A percentile compares a stretch with the other conserved stretches of the same genome.
phyloP scores from a whole-genome alignment of 306 rosid genomes.

The Lathyrus sativus region DNA sequence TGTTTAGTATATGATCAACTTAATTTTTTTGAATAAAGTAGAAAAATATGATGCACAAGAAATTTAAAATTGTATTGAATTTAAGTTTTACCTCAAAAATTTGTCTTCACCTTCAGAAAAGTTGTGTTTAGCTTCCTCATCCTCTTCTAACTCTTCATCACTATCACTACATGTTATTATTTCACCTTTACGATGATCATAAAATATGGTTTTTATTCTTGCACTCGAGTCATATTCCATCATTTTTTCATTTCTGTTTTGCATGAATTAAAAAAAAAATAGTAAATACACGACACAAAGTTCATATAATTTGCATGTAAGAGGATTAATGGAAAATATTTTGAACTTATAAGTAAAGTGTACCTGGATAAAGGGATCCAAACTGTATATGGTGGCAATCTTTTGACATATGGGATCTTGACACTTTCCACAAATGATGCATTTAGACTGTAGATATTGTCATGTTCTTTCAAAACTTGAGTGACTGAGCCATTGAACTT shows the following conservation, averaged over 20 bases:
- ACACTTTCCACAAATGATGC: constrained; percentile 33
- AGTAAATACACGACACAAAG: constrained; percentile 36
- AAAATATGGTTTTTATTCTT: constrained; percentile 70
- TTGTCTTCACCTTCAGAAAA: constrained; percentile 74
- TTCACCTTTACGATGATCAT: constrained; percentile 63
- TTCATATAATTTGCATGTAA: constrained; percentile 20
- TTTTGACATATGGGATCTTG: constrained; percentile 53
- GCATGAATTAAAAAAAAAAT: constrained; percentile 39
- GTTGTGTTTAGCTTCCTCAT: constrained; percentile 55
- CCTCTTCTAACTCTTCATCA: constrained; percentile 61
- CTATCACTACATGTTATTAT: constrained; percentile 68
- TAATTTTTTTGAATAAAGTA: constrained; percentile 3
- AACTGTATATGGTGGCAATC: constrained; percentile 61
- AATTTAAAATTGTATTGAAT: too few relatives aligned
- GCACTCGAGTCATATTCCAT: constrained; percentile 69
- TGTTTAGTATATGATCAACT: constrained; percentile 19
- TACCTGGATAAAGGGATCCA: constrained; percentile 84
- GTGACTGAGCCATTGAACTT: constrained; percentile 44
- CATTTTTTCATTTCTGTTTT: constrained; percentile 87
- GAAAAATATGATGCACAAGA: background rate
- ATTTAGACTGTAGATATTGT: constrained; percentile 39
- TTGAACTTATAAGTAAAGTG: background rate
- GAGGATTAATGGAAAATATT: background rate
- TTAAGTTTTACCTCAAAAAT: constrained; percentile 50
- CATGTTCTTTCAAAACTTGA: constrained; percentile 50